Percentiles rank a stretch among this genome's conserved stretches.
Conservation (phyloP, 164 flowering plant species). For the Berberis thunbergii region DNA sequence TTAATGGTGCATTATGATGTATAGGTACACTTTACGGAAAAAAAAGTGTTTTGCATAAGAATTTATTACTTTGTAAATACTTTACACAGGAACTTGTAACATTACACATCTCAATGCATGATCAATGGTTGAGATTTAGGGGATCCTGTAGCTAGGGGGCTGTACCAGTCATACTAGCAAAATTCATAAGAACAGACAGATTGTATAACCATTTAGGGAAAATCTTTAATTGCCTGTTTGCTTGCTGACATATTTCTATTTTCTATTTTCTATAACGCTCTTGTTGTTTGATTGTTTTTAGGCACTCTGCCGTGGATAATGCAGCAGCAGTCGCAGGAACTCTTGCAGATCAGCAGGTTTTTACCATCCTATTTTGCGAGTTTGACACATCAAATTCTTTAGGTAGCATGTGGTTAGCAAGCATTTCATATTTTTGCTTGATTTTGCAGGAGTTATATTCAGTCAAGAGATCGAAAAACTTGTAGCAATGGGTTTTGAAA, state of each 20-base stretch:
- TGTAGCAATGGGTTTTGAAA: conserved; percentile 93
- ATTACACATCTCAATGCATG: too few relatives aligned
- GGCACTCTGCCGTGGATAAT: conserved; percentile 29
- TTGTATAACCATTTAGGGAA: too few relatives aligned
- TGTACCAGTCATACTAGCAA: too few relatives aligned
- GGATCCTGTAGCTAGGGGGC: too few relatives aligned
- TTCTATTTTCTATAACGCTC: background rate
- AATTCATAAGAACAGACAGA: too few relatives aligned
- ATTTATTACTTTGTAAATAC: too few relatives aligned
- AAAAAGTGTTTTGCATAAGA: too few relatives aligned
- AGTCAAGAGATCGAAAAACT: conserved; percentile 65
- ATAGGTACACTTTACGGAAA: too few relatives aligned
- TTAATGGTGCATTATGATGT: too few relatives aligned
- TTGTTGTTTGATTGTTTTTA: conserved; percentile 13
- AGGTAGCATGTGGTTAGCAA: background rate
- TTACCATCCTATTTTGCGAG: background rate
- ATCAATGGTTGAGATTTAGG: too few relatives aligned
- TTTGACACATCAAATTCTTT: background rate
- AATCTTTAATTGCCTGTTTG: background rate
- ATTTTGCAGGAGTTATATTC: conserved; percentile 41
- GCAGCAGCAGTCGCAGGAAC: conserved; percentile 12
- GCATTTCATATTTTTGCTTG: conserved; percentile 7
- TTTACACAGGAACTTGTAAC: too few relatives aligned
- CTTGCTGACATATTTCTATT: background rate
- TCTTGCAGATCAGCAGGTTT: conserved; percentile 40